Evolutionary conservation across 2,329 filamentous ascomycete genomes (phyloP), one percentile per base, ranked within the genome.

Genomic region (Epichloe hybrida): DNA sequence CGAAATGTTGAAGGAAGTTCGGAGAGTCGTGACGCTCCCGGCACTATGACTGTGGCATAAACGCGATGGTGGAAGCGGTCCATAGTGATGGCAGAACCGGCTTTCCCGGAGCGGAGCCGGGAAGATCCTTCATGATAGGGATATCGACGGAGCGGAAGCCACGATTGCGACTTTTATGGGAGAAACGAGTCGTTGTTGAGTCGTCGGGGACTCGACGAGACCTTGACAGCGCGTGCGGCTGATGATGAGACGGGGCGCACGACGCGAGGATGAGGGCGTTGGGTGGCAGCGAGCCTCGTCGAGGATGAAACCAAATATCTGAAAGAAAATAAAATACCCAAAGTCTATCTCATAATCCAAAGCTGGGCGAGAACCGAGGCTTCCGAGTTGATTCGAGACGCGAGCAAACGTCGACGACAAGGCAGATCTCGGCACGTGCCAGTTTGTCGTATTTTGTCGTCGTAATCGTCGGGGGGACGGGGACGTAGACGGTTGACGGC

Each of bases 1-100:
- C 60, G 78, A 73, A 5, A 88, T 83, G 57, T 85, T 89, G 67
- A 89, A 86, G 1, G 89, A 95, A 15, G 82, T 89, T 67, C 94
- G 79, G 50, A 96, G 74, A 34, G 76, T 76, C 48, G 88, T 79
- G 61, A 96, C 80, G 55, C n/a, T n/a, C n/a, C n/a, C n/a, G n/a
- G n/a, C n/a, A n/a, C n/a, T n/a, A n/a, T n/a, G n/a, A n/a, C n/a
- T n/a, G n/a, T n/a, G n/a, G n/a, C n/a, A n/a, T 84, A 46, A 70
- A 67, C 12, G 68, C 67, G 48, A 71, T 58, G 56, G 69, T 70
- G 46, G n/a, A n/a, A 72, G 57, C 67, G 35, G 67, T 66, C 61
- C 66, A 66, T 12, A 69, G 61, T 37, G 66, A 64, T 46, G 69
- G 67, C 20, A 68, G 63, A 59, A 68, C 66, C 48, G 68, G 65